phyloP scores from a whole-genome alignment of 352 stramenopile genomes.

The Globisporangium nunn region DNA sequence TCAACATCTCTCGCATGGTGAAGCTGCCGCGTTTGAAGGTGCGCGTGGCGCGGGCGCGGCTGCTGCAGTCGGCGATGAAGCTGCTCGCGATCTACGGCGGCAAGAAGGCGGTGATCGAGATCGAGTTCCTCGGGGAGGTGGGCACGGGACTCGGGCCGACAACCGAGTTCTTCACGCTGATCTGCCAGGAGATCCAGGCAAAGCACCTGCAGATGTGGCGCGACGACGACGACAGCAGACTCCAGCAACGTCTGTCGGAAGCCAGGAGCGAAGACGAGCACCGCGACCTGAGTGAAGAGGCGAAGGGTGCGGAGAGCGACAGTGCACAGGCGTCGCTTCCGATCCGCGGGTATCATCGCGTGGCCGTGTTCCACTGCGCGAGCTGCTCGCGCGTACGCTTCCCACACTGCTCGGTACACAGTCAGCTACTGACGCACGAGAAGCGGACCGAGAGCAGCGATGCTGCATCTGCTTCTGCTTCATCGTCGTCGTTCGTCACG shows the following conservation, averaged over 20 bases:
- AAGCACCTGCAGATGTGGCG: constrained; percentile 52
- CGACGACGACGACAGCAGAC: constrained; percentile 30
- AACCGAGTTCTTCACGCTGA: constrained; percentile 74
- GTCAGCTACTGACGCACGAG: constrained; percentile 43
- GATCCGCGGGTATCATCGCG: constrained; percentile 61
- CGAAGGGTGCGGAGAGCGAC: neutral
- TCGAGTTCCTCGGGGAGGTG: constrained; percentile 76
- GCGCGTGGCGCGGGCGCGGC: constrained; percentile 44
- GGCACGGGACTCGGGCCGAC: constrained; percentile 65
- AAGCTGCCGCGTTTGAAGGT: constrained; percentile 75
- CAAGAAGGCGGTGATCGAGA: constrained; percentile 71
- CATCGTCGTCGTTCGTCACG: no score
- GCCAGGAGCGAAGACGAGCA: constrained; percentile 6
- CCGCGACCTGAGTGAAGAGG: no score
- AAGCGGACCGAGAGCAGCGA: constrained; percentile 20
- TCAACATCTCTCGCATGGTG: constrained; percentile 55
- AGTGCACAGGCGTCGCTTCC: constrained; percentile 20
- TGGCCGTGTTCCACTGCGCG: constrained; percentile 55
- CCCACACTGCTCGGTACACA: constrained; percentile 39
- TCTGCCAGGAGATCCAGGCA: constrained; percentile 65
- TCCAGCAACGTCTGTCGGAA: no score
- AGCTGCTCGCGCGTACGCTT: constrained; percentile 44
- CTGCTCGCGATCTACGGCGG: constrained; percentile 64
- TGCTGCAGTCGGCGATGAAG: constrained; percentile 70
- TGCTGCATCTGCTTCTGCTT: no score